phyloP scores from a whole-genome alignment of 495 filamentous ascomycete genomes.

The Thozetella sp. region DNA sequence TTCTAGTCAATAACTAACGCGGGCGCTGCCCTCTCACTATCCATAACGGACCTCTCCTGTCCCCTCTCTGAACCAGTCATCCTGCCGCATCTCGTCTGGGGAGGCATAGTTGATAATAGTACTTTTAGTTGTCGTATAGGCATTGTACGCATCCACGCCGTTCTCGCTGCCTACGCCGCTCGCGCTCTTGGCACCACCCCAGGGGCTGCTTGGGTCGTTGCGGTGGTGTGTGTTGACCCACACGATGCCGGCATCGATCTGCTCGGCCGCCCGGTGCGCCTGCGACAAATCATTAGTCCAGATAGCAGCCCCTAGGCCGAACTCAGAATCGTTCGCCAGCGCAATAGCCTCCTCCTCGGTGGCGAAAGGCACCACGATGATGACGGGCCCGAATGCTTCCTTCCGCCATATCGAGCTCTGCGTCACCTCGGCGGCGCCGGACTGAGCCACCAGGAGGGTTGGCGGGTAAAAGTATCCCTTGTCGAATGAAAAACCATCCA shows the following conservation, averaged over 20 bases:
- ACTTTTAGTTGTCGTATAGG: slow-evolving; percentile 60
- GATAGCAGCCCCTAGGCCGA: slow-evolving; percentile 54
- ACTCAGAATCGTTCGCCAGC: slow-evolving; percentile 51
- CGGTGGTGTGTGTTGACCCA: slow-evolving; percentile 67
- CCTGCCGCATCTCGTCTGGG: slow-evolving; percentile 31
- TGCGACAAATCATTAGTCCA: slow-evolving; percentile 61
- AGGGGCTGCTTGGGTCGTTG: slow-evolving; percentile 62
- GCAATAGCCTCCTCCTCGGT: slow-evolving; percentile 46
- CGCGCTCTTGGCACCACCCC: slow-evolving; percentile 54
- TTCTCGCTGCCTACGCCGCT: slow-evolving; percentile 62
- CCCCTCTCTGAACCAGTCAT: slow-evolving; percentile 54
- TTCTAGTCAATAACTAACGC: too few relatives aligned
- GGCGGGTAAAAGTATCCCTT: slow-evolving; percentile 62
- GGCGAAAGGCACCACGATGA: slow-evolving; percentile 47
- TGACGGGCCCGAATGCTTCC: slow-evolving; percentile 55
- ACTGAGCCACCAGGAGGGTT: slow-evolving; percentile 46
- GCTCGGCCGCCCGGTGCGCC: slow-evolving; percentile 56
- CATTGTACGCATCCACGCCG: slow-evolving; percentile 56
- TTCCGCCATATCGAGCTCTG: slow-evolving; percentile 36
- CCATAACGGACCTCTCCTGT: slow-evolving; percentile 47
- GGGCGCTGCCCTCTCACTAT: slow-evolving; percentile 27
- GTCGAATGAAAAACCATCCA: slow-evolving; percentile 35
- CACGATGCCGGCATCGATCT: slow-evolving; percentile 60
- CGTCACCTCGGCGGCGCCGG: slow-evolving; percentile 13
- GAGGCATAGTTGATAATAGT: slow-evolving; percentile 60